These are phyloP conservation scores for Ganoderma sinense DNA, from an alignment of 1,284 basidiomycete genomes.

Conservation along the genomic window DNA sequence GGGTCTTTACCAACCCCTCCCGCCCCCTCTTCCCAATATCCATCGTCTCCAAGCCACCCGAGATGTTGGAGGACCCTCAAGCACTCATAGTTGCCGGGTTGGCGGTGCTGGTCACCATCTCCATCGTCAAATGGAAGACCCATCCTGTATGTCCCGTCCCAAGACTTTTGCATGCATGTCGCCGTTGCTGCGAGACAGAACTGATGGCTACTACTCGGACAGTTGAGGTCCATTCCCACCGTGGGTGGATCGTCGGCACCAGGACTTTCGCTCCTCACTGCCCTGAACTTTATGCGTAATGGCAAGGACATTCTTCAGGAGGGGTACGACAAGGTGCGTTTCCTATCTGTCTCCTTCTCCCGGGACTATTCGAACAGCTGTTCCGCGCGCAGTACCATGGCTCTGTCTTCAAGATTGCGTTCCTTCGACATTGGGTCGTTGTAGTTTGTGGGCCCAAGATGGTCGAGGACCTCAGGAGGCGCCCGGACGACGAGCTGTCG, in stretches of 20 bases:
- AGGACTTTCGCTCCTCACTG: slow-evolving; percentile 34
- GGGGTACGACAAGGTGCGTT: slow-evolving; percentile 33
- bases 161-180: no score
- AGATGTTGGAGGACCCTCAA: neutral
- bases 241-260: slow-evolving; percentile 34
- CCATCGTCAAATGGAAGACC: slow-evolving; percentile 9
- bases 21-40: neutral
- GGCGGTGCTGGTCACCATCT: neutral
- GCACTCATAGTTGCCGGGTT: neutral
- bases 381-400: slow-evolving; percentile 41
- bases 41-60: neutral
- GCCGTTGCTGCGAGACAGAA: neutral
- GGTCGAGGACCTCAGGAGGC: slow-evolving; percentile 50
- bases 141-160: slow-evolving; percentile 4
- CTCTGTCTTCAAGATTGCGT: slow-evolving; percentile 49
- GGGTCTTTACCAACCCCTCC: neutral
- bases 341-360: neutral
- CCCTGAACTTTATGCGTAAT: slow-evolving; percentile 22
- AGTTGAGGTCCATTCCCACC: slow-evolving; percentile 36
- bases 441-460: slow-evolving; percentile 43
- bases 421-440: slow-evolving; percentile 48
- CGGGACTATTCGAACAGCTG: neutral
- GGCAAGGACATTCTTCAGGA: slow-evolving; percentile 25
- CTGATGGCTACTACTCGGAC: no score
- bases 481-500: slow-evolving; percentile 48